Evolutionary conservation across 495 filamentous ascomycete genomes (phyloP).

Genomic region (Parmelia sp.): DNA sequence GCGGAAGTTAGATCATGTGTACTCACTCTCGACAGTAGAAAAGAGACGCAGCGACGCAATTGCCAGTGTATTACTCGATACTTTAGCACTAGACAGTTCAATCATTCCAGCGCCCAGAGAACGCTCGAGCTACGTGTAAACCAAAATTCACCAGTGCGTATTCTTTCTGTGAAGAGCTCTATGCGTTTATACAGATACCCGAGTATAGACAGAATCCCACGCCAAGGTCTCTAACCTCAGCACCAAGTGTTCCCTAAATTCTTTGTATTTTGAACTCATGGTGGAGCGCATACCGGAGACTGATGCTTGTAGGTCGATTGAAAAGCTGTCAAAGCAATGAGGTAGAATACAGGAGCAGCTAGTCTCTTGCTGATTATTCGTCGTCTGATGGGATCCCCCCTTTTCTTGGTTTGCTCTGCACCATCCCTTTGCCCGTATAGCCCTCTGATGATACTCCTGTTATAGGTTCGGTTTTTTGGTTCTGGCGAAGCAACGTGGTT

Average conservation of each 20-base stretch:
- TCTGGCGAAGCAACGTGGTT: conserved; percentile 40
- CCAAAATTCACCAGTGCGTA: neutral
- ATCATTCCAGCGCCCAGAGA: neutral
- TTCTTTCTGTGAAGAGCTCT: neutral
- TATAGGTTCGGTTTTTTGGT: conserved; percentile 82
- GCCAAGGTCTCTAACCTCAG: neutral
- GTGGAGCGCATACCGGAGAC: neutral
- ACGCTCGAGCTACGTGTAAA: neutral
- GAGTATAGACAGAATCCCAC: conserved; percentile 3
- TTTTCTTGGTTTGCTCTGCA: conserved; percentile 58
- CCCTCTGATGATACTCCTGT: conserved; percentile 75
- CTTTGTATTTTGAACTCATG: neutral
- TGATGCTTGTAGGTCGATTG: neutral
- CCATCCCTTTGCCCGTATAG: conserved; percentile 73
- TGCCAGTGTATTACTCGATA: neutral
- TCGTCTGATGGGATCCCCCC: conserved; percentile 22
- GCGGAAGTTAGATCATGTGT: neutral
- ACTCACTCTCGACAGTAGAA: neutral
- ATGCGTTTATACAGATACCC: conserved; percentile 14
- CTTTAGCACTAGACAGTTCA: neutral
- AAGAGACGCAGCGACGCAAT: neutral
- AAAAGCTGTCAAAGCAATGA: conserved; percentile 5
- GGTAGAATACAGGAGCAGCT: conserved; percentile 11
- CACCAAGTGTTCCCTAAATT: neutral
- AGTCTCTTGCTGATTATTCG: conserved; percentile 14